Evolutionary conservation across 2,329 filamentous ascomycete species (phyloP), one percentile per base, ranked within the genome.

Genomic region (Fusarium sp.): DNA sequence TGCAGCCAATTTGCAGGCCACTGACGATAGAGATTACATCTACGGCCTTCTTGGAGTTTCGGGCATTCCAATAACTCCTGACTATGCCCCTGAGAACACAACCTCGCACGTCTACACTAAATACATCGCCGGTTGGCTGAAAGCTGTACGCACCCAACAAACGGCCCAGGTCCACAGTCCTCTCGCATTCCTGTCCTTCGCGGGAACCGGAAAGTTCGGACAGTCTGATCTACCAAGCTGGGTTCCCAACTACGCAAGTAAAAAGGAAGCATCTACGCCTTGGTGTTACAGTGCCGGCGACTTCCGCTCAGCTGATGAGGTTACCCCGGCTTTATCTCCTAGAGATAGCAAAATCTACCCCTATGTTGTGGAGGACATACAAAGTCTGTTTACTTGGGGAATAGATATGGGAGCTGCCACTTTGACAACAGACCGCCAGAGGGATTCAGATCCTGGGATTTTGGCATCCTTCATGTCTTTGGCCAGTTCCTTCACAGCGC

Each of bases 21-120:
- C 24, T 11, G 42, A 63, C 28, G 41, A 57, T 23, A 48, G 35
- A 11, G 24, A 63, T 20, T 41, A 63, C 13, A 48, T 57, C 13
- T 43, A 63, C 15, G 57, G 58, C 6, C 59, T 60, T 60, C 56
- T 63, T 41, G 57, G 33, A 41, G 57, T 56, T 12, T 63, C 47
- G 10, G 57, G 18, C 11, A 63, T 63, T 13, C 39, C 41, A 6
- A 42, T 63, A 5, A 47, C 31, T 8, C 47, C 57, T 29, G 41
- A 56, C 23, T 63, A 63, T 12, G 55, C 33, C n/a, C 11, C 23
- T 5, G 29, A 63, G 28, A 63, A 55, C 11, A 41, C 42, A 8
- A 23, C 47, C 20, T 63, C 57, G 6, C 39, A 55, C 13, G 35
- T 63, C 23, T 63, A 37, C 37, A 63, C 24, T 18, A 46, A 56